Conservation (phyloP, 164 flowering plant species). For the Nymphaea thermarum region DNA sequence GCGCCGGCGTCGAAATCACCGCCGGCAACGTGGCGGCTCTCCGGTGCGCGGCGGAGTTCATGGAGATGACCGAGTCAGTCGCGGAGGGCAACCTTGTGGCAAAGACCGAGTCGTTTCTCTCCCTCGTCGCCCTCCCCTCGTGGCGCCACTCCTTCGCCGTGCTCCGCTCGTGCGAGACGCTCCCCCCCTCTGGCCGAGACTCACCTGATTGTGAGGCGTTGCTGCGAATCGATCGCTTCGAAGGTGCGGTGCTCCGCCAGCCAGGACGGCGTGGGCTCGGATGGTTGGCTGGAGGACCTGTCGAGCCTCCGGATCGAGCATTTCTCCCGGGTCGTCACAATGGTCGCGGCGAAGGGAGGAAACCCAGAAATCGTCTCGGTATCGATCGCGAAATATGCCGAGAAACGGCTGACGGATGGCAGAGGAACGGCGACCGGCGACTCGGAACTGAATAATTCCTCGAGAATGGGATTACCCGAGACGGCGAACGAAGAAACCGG, state of each 20-base stretch:
- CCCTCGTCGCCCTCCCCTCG: not conserved
- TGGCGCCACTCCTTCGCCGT: not conserved
- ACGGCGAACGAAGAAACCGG: too few relatives aligned
- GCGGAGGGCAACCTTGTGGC: not conserved
- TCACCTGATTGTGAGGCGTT: conserved; percentile 15
- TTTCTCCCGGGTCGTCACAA: conserved; percentile 24
- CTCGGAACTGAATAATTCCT: not conserved
- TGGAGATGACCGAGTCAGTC: not conserved
- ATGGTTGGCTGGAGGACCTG: conserved; percentile 50
- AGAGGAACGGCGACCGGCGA: conserved; percentile 3
- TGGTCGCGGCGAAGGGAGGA: conserved; percentile 21
- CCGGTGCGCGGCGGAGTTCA: conserved; percentile 1
- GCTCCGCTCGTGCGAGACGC: not conserved
- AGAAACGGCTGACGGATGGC: conserved; percentile 18
- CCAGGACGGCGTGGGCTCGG: not conserved
- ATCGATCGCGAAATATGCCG: conserved; percentile 28
- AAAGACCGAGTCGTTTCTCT: not conserved
- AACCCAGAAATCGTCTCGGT: conserved; percentile 22
- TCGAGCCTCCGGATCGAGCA: conserved; percentile 30
- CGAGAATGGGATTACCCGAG: too few relatives aligned
- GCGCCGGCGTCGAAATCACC: not conserved
- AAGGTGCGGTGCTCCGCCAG: conserved; percentile 17
- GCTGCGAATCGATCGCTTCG: conserved; percentile 37
- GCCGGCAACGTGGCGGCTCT: not conserved
- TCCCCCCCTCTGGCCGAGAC: conserved; percentile 7